Evolutionary conservation across 2,329 filamentous ascomycete genomes (phyloP), one percentile per base, ranked within the genome.

Genomic region (Exophiala spinifera): DNA sequence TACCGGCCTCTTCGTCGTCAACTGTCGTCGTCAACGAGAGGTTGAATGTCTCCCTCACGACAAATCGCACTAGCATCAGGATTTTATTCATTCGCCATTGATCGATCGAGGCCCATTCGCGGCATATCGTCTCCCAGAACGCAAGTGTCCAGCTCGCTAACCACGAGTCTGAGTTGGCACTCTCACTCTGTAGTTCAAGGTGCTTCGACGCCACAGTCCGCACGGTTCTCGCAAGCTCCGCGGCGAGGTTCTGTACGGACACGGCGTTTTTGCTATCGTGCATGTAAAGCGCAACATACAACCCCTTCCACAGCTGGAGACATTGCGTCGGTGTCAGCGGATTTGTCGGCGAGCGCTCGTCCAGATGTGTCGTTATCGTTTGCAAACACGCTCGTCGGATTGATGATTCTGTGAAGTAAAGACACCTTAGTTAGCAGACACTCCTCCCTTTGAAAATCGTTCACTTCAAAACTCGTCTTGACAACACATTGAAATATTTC

Each of bases 71-170:
- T 15, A 97, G 79, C 63, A 91, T 80, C 53, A 99, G 75, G 67
- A 95, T 97, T 76, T 99, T 99, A 73, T 99, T 91, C 76, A 97
- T 86, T 39, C 89, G 82, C 61, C 88, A 73, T 7, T 87, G 83
- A 68, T 91, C 88, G 57, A 91, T 84, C 42, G 77, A 75, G 23
- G 81, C 82, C 82, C 86, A 91, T 71, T 89, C 84, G 43, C 80
- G 72, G 44, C 80, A 76, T 70, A 91, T 80, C 7, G 85, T 87
- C 61, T 81, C 78, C 86, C 86, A 90, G 73, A 89, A 90, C 23
- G 78, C 86, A 55, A 43, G 49, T 13, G 54, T 42, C 56, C 60
- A 63, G 4, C 53, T 57, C 5, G 46, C 43, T 15, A 59, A 49
- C 57, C 56, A 63, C 20, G 52, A 39, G 15, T 25, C 11, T 14